These are phyloP conservation scores for Taphrina betulina DNA, from an alignment of 1,139 yeast species.

Conservation along the genomic window DNA sequence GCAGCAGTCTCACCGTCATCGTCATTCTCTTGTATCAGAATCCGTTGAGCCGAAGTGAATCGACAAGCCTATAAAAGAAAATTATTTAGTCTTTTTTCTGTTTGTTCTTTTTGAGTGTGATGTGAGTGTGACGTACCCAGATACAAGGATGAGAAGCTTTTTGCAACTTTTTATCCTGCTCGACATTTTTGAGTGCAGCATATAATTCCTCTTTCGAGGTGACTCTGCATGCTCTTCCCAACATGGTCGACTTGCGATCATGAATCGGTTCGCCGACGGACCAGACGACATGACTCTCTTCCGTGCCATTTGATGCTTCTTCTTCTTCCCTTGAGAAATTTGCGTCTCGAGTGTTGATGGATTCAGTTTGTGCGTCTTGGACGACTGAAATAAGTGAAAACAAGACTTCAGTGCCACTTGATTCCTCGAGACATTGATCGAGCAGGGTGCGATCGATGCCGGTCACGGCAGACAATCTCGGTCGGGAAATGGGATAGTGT, in stretches of 20 bases:
- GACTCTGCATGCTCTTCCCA: constrained; percentile 69
- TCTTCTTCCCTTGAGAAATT: neutral
- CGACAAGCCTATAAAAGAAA: no score
- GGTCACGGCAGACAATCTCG: neutral
- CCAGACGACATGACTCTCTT: constrained; percentile 51
- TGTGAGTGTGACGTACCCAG: constrained; percentile 82
- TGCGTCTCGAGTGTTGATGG: neutral
- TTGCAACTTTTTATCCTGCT: constrained; percentile 60
- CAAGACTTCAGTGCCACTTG: constrained; percentile 11
- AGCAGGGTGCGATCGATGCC: constrained; percentile 5
- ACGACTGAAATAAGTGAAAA: constrained; percentile 12
- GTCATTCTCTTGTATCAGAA: constrained; percentile 69
- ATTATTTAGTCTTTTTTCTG: no score
- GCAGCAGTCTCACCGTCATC: constrained; percentile 99
- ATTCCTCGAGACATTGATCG: constrained; percentile 1
- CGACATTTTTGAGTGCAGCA: constrained; percentile 49
- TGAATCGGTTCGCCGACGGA: constrained; percentile 66
- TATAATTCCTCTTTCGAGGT: constrained; percentile 65
- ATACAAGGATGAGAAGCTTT: constrained; percentile 63
- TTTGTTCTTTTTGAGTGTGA: constrained; percentile 49
- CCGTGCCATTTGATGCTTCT: no score
- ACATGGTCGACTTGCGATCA: constrained; percentile 83
- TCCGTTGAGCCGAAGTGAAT: no score
- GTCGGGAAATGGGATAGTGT: constrained; percentile 6
- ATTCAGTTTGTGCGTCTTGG: neutral